Base-by-base conservation (phyloP, 306 rosid species). In the Citrullus colocynthis region DNA sequence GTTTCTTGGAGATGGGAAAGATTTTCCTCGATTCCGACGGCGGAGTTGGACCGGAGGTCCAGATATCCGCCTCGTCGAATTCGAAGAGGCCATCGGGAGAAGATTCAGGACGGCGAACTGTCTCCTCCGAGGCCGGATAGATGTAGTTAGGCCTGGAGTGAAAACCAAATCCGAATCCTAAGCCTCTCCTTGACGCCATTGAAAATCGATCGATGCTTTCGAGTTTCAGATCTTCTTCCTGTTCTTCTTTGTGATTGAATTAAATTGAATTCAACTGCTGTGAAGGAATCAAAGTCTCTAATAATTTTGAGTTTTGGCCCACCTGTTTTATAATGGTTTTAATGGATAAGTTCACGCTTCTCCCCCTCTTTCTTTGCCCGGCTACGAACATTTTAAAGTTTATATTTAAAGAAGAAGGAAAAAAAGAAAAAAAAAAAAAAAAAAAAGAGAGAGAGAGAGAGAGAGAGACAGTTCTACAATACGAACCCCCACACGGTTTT, bases 121-220 rank as follows among this genome's bases (percentile, higher is more conserved):
- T 21, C n/a, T 61, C 79, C 21, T 61, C 79, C 62, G 84, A 24
- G 63, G 89, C 3, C 15, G 86, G 84, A 49, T 81, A 90, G 45
- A 85, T 85, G 89, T 77, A 80, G 39, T 48, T 82, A 57, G 87
- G 83, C 17, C 87, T 87, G 39, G 88, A 44, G 20, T 79, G 79
- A 85, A 82, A 87, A 41, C 48, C 65, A 15, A 60, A 60, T n/a
- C 30, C 64, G 2, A 59, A 60, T 45, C 56, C 65, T 86, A 59
- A 60, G 48, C 65, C 71, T 86, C 57, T 91, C 86, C 87, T 79
- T 24, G 98, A 88, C 49, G 94, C 93, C 98, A 93, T 91, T 81
- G 87, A 83, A 56, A 61, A 44, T 42, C 10, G 36, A 30, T 49
- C 30, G 66, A 4, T 21, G 45, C 14, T 39, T 62, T 62, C 5